Evolutionary conservation across 805 yeast species (phyloP).

Genomic region (Spathaspora hagerdaliae): DNA sequence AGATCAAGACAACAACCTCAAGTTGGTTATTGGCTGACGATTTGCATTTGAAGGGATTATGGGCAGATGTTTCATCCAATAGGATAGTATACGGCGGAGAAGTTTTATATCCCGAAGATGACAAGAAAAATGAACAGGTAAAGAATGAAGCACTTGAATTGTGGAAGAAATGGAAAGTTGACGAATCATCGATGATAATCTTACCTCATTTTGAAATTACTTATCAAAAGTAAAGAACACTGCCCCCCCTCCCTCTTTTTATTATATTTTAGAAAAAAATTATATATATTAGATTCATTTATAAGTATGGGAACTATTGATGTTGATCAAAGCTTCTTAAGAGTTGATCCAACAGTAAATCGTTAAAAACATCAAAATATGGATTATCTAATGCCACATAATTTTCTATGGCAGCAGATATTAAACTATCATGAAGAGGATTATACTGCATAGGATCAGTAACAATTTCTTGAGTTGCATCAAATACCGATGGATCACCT

Average conservation of each 20-base stretch:
- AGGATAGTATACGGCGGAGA: constrained; percentile 12
- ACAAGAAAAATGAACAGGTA: constrained; percentile 1
- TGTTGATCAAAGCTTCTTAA: constrained; percentile 1
- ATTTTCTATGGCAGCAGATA: constrained; percentile 5
- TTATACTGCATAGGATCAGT: neutral
- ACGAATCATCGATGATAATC: constrained; percentile 11
- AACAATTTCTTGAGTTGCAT: neutral
- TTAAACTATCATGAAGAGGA: neutral
- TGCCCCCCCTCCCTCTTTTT: neutral
- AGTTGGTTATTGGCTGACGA: constrained; percentile 12
- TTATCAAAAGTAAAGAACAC: constrained; percentile 8
- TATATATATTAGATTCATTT: no score
- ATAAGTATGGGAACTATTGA: neutral
- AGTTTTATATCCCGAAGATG: constrained; percentile 4
- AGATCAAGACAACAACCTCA: constrained; percentile 10
- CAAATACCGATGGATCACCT: constrained; percentile 1
- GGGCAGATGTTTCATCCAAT: constrained; percentile 9
- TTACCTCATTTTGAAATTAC: constrained; percentile 15
- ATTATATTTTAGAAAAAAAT: no score
- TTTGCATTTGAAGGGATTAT: constrained; percentile 5
- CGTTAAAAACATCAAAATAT: constrained; percentile 8
- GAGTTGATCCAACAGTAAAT: constrained; percentile 3
- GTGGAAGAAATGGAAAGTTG: constrained; percentile 14
- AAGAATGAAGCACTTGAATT: constrained; percentile 8
- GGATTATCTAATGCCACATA: constrained; percentile 10